phyloP scores from a whole-genome alignment of 495 filamentous ascomycete species.

The Tuber aestivum region DNA sequence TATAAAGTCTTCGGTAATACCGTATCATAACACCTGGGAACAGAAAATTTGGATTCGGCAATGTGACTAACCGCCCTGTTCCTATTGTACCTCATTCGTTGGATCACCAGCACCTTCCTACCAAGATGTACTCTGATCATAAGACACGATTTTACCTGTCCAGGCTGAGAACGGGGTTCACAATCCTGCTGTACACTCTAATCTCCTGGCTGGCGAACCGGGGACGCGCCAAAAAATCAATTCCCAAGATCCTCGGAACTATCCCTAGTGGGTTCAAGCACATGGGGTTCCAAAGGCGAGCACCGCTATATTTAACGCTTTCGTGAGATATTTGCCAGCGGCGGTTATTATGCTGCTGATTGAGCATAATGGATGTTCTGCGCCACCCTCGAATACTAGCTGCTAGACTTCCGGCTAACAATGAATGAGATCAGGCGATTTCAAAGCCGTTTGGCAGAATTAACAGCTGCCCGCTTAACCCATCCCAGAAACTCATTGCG shows the following conservation, averaged over 20 bases:
- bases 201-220: conserved; percentile 80
- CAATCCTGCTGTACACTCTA: conserved; percentile 88
- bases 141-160: conserved; percentile 78
- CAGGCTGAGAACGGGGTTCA: conserved; percentile 83
- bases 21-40: conserved; percentile 65
- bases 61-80: conserved; percentile 80
- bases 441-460: conserved; percentile 94
- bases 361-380: conserved; percentile 63
- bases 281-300: conserved; percentile 42
- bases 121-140: conserved; percentile 61
- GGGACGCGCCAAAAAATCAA: conserved; percentile 48
- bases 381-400: not conserved
- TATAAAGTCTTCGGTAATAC: conserved; percentile 85
- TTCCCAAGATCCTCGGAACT: conserved; percentile 62
- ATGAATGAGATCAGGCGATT: conserved; percentile 51
- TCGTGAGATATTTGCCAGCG: conserved; percentile 62
- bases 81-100: conserved; percentile 78
- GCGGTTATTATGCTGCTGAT: conserved; percentile 90
- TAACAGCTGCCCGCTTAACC: conserved; percentile 97
- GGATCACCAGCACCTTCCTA: conserved; percentile 53
- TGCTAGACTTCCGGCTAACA: not conserved
- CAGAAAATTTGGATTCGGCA: conserved; percentile 69
- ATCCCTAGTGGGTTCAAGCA: conserved; percentile 62
- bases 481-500: conserved; percentile 92
- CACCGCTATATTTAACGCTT: conserved; percentile 55